These are phyloP conservation scores for Phlebopus sp. DNA, from an alignment of 1,284 basidiomycete species.

Conservation along the genomic window DNA sequence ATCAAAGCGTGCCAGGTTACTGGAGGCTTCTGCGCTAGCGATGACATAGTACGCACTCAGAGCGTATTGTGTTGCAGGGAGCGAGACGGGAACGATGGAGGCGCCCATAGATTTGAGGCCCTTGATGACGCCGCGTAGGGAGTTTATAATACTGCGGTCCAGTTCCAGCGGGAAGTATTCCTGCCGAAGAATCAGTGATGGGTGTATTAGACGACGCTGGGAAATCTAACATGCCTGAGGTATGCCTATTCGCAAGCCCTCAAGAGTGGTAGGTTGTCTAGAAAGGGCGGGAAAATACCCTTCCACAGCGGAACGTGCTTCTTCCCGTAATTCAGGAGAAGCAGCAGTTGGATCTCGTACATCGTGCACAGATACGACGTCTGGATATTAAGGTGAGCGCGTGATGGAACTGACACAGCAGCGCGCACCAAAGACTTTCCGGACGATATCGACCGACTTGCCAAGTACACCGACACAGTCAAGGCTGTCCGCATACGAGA, in stretches of 20 bases:
- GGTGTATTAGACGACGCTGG: neutral
- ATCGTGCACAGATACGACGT: constrained; percentile 66
- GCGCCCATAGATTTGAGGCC: constrained; percentile 64
- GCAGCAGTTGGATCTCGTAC: constrained; percentile 77
- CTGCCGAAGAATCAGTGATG: constrained; percentile 30
- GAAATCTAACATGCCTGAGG: constrained; percentile 42
- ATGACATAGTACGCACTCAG: constrained; percentile 95
- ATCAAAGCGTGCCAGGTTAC: constrained; percentile 89
- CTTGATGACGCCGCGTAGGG: constrained; percentile 49
- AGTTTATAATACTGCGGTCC: constrained; percentile 43
- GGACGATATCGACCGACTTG: constrained; percentile 47
- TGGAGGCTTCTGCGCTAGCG: constrained; percentile 91
- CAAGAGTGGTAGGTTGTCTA: constrained; percentile 7
- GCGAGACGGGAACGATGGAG: constrained; percentile 66
- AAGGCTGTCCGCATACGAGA: constrained; percentile 92
- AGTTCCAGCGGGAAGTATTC: constrained; percentile 85
- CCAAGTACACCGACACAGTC: constrained; percentile 91
- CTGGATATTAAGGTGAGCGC: constrained; percentile 36
- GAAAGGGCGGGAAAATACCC: constrained; percentile 22
- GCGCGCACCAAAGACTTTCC: constrained; percentile 61
- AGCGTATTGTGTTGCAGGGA: constrained; percentile 77
- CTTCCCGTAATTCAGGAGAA: constrained; percentile 40
- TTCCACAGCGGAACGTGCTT: constrained; percentile 15
- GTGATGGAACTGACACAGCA: neutral
- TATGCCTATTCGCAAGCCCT: constrained; percentile 59